Percentiles rank a stretch among this genome's conserved stretches.
Evolutionary conservation across 2,329 filamentous ascomycete genomes (phyloP).

Genomic region (Neopestalotiopsis rosae): DNA sequence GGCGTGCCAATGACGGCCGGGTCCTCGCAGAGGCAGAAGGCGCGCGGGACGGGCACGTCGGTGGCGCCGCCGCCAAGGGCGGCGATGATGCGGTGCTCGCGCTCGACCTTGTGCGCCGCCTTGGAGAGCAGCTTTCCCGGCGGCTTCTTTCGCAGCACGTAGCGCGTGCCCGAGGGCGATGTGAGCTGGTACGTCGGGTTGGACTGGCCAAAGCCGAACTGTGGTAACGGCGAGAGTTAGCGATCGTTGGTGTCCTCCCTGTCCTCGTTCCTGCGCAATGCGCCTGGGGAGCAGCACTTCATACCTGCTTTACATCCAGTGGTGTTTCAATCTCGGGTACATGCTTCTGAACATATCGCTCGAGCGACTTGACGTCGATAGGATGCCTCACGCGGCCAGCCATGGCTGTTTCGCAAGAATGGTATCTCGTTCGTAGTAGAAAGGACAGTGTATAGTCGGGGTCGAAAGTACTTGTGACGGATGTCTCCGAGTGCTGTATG

Average conservation of each 20-base stretch:
- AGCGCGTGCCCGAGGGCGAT: conserved; percentile 70
- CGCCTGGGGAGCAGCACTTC: neutral
- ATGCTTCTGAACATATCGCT: conserved; percentile 76
- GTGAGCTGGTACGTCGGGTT: conserved; percentile 97
- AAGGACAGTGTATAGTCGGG: neutral
- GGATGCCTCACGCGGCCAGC: conserved; percentile 89
- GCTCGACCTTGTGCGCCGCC: conserved; percentile 95
- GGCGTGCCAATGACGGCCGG: conserved; percentile 79
- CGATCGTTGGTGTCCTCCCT: neutral
- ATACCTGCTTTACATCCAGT: conserved; percentile 86
- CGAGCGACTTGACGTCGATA: conserved; percentile 81
- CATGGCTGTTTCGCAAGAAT: conserved; percentile 55
- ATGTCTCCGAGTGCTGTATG: neutral
- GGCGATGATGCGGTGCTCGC: conserved; percentile 89
- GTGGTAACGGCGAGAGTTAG: conserved; percentile 11
- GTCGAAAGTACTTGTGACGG: no score
- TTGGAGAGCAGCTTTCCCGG: conserved; percentile 92
- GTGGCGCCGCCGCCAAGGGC: conserved; percentile 71
- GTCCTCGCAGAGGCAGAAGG: conserved; percentile 88
- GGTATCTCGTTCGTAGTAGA: neutral
- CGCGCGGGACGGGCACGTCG: conserved; percentile 83
- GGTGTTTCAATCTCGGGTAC: conserved; percentile 86
- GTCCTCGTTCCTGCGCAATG: neutral
- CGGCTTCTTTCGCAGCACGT: conserved; percentile 96
- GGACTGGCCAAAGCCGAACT: conserved; percentile 98